These are phyloP conservation scores for Hypoxylon intermedium DNA, from an alignment of 495 filamentous ascomycete species.

Conservation along the genomic window DNA sequence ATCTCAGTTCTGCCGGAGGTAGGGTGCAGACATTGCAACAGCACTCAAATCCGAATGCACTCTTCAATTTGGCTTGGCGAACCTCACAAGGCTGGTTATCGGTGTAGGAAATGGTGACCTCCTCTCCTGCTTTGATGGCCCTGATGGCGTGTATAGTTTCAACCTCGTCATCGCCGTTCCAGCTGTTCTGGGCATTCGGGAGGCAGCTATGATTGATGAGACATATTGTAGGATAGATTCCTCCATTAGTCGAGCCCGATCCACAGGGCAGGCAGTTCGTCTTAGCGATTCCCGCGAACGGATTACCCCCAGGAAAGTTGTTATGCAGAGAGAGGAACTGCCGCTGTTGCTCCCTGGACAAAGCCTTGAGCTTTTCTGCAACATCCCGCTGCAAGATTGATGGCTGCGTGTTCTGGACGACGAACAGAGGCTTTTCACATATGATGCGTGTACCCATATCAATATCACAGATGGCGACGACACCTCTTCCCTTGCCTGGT, in stretches of 20 bases:
- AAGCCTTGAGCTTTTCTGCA: slow-evolving; percentile 40
- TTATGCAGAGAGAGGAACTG: slow-evolving; percentile 53
- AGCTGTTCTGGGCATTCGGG: slow-evolving; percentile 49
- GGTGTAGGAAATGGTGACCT: slow-evolving; percentile 50
- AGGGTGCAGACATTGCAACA: slow-evolving; percentile 48
- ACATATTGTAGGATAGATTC: slow-evolving; percentile 46
- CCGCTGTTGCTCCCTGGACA: slow-evolving; percentile 48
- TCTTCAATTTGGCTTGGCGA: slow-evolving; percentile 37
- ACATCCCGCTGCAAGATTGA: slow-evolving; percentile 38
- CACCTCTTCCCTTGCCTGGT: slow-evolving; percentile 49
- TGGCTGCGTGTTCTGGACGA: slow-evolving; percentile 36
- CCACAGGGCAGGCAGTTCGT: slow-evolving; percentile 52
- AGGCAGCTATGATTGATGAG: slow-evolving; percentile 54
- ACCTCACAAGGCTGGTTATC: slow-evolving; percentile 35
- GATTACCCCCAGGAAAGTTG: slow-evolving; percentile 45
- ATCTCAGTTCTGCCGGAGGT: slow-evolving; percentile 28
- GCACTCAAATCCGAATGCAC: slow-evolving; percentile 45
- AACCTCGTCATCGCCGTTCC: slow-evolving; percentile 42
- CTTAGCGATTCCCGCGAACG: slow-evolving; percentile 46
- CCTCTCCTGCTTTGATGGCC: slow-evolving; percentile 47
- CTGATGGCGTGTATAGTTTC: slow-evolving; percentile 49
- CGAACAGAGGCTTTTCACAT: slow-evolving; percentile 50
- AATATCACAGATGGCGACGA: slow-evolving; percentile 48
- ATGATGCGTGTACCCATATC: slow-evolving; percentile 50
- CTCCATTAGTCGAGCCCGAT: slow-evolving; percentile 39